Evolutionary conservation across 1,284 basidiomycete species (phyloP).

Genomic region (Rhodotorula glutinis): DNA sequence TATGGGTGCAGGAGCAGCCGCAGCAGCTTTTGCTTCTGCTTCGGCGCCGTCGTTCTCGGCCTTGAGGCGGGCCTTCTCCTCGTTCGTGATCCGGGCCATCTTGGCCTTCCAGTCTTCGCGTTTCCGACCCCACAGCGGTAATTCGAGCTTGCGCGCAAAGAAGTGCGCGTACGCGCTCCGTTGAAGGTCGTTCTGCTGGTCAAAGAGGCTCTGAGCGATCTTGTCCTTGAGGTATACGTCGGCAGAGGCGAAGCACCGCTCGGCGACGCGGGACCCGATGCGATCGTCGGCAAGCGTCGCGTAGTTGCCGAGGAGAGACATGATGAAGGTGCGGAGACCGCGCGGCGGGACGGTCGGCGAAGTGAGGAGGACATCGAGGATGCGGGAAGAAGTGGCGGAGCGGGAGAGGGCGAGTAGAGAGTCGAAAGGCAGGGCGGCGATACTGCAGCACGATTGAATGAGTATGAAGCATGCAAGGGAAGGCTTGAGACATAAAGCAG

Average conservation of each 20-base stretch:
- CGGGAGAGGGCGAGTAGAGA: slow-evolving; percentile 66
- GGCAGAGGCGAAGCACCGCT: slow-evolving; percentile 77
- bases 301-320: slow-evolving; percentile 71
- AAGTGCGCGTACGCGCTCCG: slow-evolving; percentile 80
- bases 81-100: slow-evolving; percentile 30
- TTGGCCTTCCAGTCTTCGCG: slow-evolving; percentile 75
- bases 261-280: slow-evolving; percentile 81
- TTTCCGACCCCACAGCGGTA: slow-evolving; percentile 71
- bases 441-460: slow-evolving; percentile 21
- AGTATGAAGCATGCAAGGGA: background rate
- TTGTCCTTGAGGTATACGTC: slow-evolving; percentile 94
- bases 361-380: slow-evolving; percentile 73
- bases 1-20: slow-evolving; percentile 24
- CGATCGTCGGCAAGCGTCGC: slow-evolving; percentile 76
- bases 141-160: slow-evolving; percentile 72
- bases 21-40: slow-evolving; percentile 8
- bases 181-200: slow-evolving; percentile 65
- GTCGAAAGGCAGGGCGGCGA: slow-evolving; percentile 60
- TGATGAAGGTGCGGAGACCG: slow-evolving; percentile 66
- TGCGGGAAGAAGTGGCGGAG: slow-evolving; percentile 69
- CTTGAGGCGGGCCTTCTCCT: slow-evolving; percentile 25
- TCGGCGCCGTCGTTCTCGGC: slow-evolving; percentile 8
- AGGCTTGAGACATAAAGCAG: background rate
- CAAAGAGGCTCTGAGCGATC: slow-evolving; percentile 72
- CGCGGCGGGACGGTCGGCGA: slow-evolving; percentile 65